Evolutionary conservation across 73 alveolate species (phyloP), one percentile per base, ranked within the genome.

Genomic region (Halteria grandinella): DNA sequence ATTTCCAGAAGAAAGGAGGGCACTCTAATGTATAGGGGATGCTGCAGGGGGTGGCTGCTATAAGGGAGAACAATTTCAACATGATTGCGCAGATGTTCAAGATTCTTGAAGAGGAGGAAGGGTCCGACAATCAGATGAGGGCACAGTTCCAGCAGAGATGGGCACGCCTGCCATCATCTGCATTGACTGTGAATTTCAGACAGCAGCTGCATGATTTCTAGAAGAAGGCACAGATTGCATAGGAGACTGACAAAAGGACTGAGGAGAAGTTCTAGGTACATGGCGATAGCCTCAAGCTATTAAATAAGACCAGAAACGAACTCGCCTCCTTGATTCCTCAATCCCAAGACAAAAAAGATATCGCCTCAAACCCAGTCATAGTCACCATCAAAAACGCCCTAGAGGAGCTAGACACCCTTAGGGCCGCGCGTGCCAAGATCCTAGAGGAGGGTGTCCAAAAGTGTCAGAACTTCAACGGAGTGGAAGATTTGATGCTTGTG

Each of bases 91-190:
- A 44, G 14, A 37, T 60, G 39, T 14, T 15, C 59, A 20, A 32
- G 41, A 5, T 53, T 15, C 18, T 77, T 14, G 82, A 77, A 10
- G 63, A 59, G 18, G 88, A 77, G 25, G 77, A 77, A 47, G 10
- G 25, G n/a, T 44, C 7, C 8, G 88, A 77, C 33, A 33, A 2
- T 7, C 20, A 70, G 31, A 2, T 62, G 27, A 77, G 81, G 48
- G 6, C 41, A 14, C 48, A 77, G 43, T 63, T 45, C 43, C 31
- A 20, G n/a, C 29, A 37, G 32, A 60, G 31, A 21, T 77, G 88
- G 88, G 62, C 59, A 37, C 43, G 80, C 18, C 66, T 77, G 18
- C 88, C 88, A 8, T 62, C 82, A 10, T 11, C 31, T n/a, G 60
- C 74, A 12, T 49, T 77, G 27, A 77, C 59, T 48, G 75, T 47